Evolutionary conservation across 2,329 filamentous ascomycete species (phyloP), one percentile per base, ranked within the genome.

Genomic region (Monilinia fructicola): DNA sequence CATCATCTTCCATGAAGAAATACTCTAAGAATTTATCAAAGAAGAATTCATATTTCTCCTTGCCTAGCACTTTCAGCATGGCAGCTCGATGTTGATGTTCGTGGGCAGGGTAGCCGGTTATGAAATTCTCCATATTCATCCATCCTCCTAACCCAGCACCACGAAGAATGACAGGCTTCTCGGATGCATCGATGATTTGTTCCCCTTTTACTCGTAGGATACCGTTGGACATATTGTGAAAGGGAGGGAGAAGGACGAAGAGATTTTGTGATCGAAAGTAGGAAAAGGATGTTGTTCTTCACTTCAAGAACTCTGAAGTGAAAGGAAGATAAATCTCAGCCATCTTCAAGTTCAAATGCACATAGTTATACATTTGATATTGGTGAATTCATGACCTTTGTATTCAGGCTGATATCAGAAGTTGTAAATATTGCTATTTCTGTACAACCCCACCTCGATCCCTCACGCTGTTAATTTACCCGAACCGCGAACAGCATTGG

Each of bases 51-150:
- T 83, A 82, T 71, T 85, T 86, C 59, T 87, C 81, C 56, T 80
- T 72, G 0, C 85, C 85, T 0, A 87, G 77, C 0, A 84, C 82
- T 65, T 81, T 78, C 0, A 81, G 77, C 76, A 87, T 81, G 1
- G 83, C 81, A 2, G 79, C 79, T 11, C 85, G 82, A 68, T 85
- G 83, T 68, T 87, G 80, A 28, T 79, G 79, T 72, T 88, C 86
- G 61, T 85, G 83, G 23, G 84, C 86, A 14, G 84, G 79, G 67
- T 82, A 88, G n/a, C 86, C 86, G 1, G 83, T 86, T 69, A 88
- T 87, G 78, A 87, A 87, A 74, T 87, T 87, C 74, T 86, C 84
- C 82, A 85, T 85, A 66, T 80, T 80, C 76, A 80, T 78, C 77
- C 78, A 79, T 67, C 79, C 79, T 53, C 77, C 78, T 14, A 80